Base-by-base conservation (phyloP, 805 yeast genomes). In the Starmerella floris region DNA sequence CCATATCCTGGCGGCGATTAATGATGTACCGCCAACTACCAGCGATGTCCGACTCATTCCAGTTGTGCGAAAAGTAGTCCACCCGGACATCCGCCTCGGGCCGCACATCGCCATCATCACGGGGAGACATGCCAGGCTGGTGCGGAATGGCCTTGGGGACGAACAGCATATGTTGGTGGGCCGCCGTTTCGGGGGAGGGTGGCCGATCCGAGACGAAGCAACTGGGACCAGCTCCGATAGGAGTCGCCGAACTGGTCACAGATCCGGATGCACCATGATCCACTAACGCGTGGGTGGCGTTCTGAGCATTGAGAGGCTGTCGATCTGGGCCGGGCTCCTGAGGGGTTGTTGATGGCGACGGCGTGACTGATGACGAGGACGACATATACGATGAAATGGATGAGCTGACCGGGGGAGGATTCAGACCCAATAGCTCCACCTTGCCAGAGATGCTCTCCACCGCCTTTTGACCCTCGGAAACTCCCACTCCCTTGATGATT, bases 1-100 rank as follows among this genome's bases (percentile, higher is more conserved):
- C 94, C 47, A 83, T 80, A 56, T 83, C 88, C 50, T 82, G 82
- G 36, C 94, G 73, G 53, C 81, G 76, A 48, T 76, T 63, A 34
- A 84, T 85, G 44, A 91, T 80, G 59, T 91, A 91, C 51, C 95
- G 71, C 99, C 99, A 91, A 25, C 95, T 83, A 49, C 83, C 83
- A 11, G 94, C 83, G 25, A 91, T 83, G 58, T 91, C 98, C 4
- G 76, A 65, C 51, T 87, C 97, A 53, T 84, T 83, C 99, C 99
- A 91, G 59, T 91, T 72, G 59, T 91, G 95, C 4, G 95, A 82
- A 40, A 91, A 68, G 62, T 91, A 91, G 64, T 91, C 99, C 8
- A 91, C 98, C 57, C 87, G 96, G 42, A 79, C 73, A 39, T 81
- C 73, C 4, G 97, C 95, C 55, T 81, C 91, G 51, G 75, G 73